Conservation (phyloP, 148 eudicot species). For the Simmondsia chinensis region DNA sequence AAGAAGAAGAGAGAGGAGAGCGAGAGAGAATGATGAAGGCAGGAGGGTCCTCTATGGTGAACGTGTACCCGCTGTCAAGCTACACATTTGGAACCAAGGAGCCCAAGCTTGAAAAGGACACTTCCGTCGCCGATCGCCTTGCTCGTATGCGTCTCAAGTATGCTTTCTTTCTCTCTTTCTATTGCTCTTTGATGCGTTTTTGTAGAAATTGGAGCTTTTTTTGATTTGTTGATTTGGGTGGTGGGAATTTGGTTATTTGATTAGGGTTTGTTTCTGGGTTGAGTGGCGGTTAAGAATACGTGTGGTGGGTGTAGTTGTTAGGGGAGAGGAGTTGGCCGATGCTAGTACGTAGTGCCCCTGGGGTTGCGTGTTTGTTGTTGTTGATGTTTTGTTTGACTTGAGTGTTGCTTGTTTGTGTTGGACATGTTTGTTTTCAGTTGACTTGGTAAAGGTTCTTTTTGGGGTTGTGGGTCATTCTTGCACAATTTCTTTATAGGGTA, state of each 20-base stretch:
- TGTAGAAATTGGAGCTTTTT: not conserved
- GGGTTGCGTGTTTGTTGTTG: too few species aligned
- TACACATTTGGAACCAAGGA: conserved; percentile 88
- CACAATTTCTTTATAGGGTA: too few species aligned
- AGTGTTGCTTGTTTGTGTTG: not conserved
- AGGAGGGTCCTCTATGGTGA: conserved; percentile 38
- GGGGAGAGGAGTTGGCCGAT: too few species aligned
- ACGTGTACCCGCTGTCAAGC: conserved; percentile 63
- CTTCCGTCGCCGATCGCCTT: conserved; percentile 94
- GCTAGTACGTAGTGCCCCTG: too few species aligned
- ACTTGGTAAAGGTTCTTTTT: too few species aligned
- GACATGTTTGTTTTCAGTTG: too few species aligned
- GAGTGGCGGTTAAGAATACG: too few species aligned
- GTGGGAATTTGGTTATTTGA: too few species aligned
- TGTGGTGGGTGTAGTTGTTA: too few species aligned
- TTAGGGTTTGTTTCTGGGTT: too few species aligned
- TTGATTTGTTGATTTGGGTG: too few species aligned
- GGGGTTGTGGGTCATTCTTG: too few species aligned
- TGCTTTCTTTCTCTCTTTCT: not conserved
- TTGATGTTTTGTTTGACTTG: not conserved
- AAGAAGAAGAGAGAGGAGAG: conserved; percentile 1
- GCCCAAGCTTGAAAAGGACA: conserved; percentile 90
- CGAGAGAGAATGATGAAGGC: conserved; percentile 30
- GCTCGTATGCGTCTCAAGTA: conserved; percentile 96
- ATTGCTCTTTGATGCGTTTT: not conserved